phyloP scores from a whole-genome alignment of 805 yeast genomes.

The Cephaloascus fragrans region DNA sequence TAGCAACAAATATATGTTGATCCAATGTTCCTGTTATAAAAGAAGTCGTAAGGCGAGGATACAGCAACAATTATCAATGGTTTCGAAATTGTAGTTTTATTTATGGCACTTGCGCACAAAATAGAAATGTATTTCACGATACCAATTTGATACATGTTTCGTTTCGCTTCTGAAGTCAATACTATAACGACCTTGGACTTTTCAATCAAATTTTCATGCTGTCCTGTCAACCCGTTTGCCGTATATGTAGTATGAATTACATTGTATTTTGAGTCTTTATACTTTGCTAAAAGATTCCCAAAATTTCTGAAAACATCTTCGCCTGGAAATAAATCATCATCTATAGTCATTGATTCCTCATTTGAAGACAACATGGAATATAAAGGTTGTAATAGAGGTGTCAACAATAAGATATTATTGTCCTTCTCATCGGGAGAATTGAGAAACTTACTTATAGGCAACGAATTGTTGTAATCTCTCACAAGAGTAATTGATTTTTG shows the following conservation, averaged over 20 bases:
- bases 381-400: constrained; percentile 23
- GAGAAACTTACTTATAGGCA: constrained; percentile 37
- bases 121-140: constrained; percentile 48
- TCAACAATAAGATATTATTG: constrained; percentile 16
- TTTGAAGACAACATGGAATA: constrained; percentile 6
- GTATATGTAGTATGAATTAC: constrained; percentile 51
- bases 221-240: constrained; percentile 42
- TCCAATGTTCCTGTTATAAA: constrained; percentile 43
- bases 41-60: constrained; percentile 53
- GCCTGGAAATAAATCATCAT: constrained; percentile 31
- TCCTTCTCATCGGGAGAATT: constrained; percentile 9
- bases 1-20: constrained; percentile 51
- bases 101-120: constrained; percentile 34
- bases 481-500: constrained; percentile 42
- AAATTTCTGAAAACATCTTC: constrained; percentile 45
- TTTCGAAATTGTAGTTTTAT: constrained; percentile 23
- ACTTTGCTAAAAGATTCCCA: constrained; percentile 34
- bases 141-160: constrained; percentile 54
- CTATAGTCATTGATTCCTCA: constrained; percentile 11
- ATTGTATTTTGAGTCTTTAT: constrained; percentile 22
- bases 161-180: constrained; percentile 46
- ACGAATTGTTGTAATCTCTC: constrained; percentile 38
- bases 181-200: constrained; percentile 40
- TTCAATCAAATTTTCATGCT: constrained; percentile 46
- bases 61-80: constrained; percentile 53